Conservation (phyloP, 2,329 filamentous ascomycete genomes). For the Epichloe baconii region DNA sequence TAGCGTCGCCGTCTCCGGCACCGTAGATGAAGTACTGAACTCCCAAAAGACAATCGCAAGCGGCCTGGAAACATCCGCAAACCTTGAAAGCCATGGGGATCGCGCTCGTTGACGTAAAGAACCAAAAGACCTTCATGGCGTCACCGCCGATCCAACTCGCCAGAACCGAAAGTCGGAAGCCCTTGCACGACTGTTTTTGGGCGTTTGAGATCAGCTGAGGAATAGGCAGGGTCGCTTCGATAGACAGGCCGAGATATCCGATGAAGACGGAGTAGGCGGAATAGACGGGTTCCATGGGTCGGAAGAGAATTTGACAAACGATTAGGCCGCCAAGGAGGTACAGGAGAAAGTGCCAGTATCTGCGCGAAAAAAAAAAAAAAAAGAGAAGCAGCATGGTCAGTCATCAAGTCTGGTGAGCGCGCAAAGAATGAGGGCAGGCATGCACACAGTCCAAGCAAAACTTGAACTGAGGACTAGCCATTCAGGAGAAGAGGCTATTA, state of each 20-base stretch:
- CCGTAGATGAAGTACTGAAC: conserved; percentile 63
- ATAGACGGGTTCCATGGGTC: conserved; percentile 44
- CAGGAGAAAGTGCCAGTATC: conserved; percentile 66
- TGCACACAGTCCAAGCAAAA: too few relatives aligned
- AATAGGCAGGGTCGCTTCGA: conserved; percentile 71
- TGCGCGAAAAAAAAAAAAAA: background rate
- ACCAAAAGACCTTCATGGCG: conserved; percentile 79
- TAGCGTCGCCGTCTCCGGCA: conserved; percentile 25
- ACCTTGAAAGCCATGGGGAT: conserved; percentile 73
- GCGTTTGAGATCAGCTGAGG: conserved; percentile 66
- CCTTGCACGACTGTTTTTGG: conserved; percentile 56
- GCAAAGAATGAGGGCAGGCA: too few relatives aligned
- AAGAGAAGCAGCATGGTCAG: background rate
- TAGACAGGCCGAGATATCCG: conserved; percentile 61
- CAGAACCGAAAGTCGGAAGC: conserved; percentile 64
- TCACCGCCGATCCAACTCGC: conserved; percentile 70
- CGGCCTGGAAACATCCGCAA: conserved; percentile 69
- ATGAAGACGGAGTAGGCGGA: conserved; percentile 51
- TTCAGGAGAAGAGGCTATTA: background rate
- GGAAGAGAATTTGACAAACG: conserved; percentile 53
- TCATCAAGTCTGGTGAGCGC: too few relatives aligned
- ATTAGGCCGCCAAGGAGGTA: conserved; percentile 52
- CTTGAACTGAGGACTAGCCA: too few relatives aligned
- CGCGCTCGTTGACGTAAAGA: conserved; percentile 55
- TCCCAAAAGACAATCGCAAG: conserved; percentile 62